These are phyloP conservation scores for Hirschfeldia incana DNA, from an alignment of 345 rosid species.

Conservation along the genomic window DNA sequence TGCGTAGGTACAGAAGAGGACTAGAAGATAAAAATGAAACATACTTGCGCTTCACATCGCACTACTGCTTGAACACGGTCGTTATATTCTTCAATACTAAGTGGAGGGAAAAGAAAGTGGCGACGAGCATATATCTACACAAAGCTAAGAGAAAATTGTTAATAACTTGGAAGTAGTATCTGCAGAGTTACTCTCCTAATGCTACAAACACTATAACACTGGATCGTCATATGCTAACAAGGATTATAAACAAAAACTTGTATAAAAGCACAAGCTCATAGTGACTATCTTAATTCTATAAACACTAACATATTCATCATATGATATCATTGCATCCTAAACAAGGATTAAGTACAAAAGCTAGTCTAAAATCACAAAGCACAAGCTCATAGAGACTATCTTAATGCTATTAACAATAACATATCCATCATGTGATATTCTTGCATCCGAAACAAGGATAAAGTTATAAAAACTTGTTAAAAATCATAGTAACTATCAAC, in stretches of 20 bases:
- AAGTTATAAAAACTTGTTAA: background rate
- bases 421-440: background rate
- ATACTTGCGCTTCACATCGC: conserved; percentile 92
- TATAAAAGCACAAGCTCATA: too few species aligned
- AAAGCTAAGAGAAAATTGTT: background rate
- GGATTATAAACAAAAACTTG: too few species aligned
- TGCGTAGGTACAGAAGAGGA: background rate
- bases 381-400: conserved; percentile 3
- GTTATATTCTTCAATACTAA: conserved; percentile 77
- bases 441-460: background rate
- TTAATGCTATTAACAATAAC: background rate
- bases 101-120: conserved; percentile 82
- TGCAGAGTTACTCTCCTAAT: background rate
- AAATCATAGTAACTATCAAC: background rate
- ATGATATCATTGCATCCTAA: too few species aligned
- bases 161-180: background rate
- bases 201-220: background rate
- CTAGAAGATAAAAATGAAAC: conserved; percentile 14
- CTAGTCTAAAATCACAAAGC: background rate
- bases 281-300: background rate
- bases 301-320: background rate
- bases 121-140: conserved; percentile 79
- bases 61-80: conserved; percentile 77
- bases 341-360: background rate
- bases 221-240: too few species aligned